phyloP scores from a whole-genome alignment of 768 basidiomycete species.

The Leccinum variicolor region DNA sequence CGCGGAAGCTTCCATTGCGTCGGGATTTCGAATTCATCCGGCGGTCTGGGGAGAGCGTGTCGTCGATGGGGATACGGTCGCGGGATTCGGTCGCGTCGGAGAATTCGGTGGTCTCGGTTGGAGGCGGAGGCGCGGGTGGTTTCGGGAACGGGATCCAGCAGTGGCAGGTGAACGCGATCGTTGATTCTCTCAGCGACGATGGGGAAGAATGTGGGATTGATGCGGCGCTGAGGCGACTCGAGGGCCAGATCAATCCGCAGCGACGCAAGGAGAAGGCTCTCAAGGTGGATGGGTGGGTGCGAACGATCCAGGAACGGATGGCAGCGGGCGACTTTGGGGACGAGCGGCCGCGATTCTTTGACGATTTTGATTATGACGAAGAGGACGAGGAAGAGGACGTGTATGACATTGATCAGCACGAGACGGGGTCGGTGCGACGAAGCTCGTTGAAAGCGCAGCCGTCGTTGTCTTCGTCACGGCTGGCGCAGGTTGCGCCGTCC shows the following conservation, averaged over 20 bases:
- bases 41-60: slow-evolving; percentile 65
- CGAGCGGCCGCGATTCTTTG: slow-evolving; percentile 57
- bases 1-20: slow-evolving; percentile 64
- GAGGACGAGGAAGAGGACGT: slow-evolving; percentile 36
- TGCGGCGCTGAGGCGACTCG: slow-evolving; percentile 73
- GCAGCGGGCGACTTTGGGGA: slow-evolving; percentile 60
- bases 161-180: slow-evolving; percentile 80
- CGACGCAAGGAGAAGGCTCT: slow-evolving; percentile 65
- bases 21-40: slow-evolving; percentile 81
- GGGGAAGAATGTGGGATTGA: slow-evolving; percentile 79
- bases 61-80: slow-evolving; percentile 73
- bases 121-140: slow-evolving; percentile 31
- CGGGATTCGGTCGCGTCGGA: slow-evolving; percentile 57
- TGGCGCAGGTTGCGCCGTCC: slow-evolving; percentile 13
- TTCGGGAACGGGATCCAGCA: slow-evolving; percentile 51
- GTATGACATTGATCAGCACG: slow-evolving; percentile 30
- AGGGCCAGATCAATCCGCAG: slow-evolving; percentile 80
- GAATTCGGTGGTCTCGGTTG: slow-evolving; percentile 31
- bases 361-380: slow-evolving; percentile 37
- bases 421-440: slow-evolving; percentile 24
- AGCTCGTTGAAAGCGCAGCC: not conserved
- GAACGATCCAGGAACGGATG: slow-evolving; percentile 64
- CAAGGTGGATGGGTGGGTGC: slow-evolving; percentile 83
- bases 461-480: not conserved
- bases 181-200: slow-evolving; percentile 72